Evolutionary conservation across 345 rosid genomes (phyloP), one percentile per base, ranked within the genome.

Genomic region (Cochlearia excelsa): DNA sequence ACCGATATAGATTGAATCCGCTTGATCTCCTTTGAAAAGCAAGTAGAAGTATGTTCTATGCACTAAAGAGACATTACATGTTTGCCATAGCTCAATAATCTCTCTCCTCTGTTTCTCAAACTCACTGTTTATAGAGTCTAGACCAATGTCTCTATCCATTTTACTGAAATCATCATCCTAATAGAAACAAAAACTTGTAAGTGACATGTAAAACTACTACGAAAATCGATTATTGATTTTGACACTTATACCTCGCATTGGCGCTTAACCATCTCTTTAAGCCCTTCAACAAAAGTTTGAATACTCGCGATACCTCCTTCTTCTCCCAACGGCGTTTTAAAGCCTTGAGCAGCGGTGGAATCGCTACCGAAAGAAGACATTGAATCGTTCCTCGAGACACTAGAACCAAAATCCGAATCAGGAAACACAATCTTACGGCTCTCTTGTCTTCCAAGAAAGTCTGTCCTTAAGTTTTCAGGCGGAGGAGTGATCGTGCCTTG

Each of bases 1-100:
- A 63, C 83, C 99, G 68, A 87, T 74, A 81, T 93, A 93, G 49
- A 87, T 80, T 53, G 91, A 87, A 80, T 93, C 99, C 6, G 81
- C 53, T 4, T 82, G 81, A 61, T 93, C 96, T 45, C 99, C 99
- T 74, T 81, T 85, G 51, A 93, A 87, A 40, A 93, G 95, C 75
- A 93, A 76, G 79, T 78, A 87, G 67, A 89, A 93, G 66, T 89
- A 93, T 9, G 99, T 93, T 75, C 99, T 79, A 76, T 93, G 95
- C 49, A 87, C 78, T 77, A 93, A 63, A 37, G 99, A 84, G 57
- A 89, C 78, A 44, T 84, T 74, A 78, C 99, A 93, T 43, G 65
- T 64, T 50, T 89, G 88, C 99, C 99, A 93, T 34, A 93, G 84
- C 68, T 85, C 95, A n/a, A 93, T 54, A 43, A 89, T 83, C 31